phyloP scores from a whole-genome alignment of 257 asterid genomes.

The Solanum tarijense region DNA sequence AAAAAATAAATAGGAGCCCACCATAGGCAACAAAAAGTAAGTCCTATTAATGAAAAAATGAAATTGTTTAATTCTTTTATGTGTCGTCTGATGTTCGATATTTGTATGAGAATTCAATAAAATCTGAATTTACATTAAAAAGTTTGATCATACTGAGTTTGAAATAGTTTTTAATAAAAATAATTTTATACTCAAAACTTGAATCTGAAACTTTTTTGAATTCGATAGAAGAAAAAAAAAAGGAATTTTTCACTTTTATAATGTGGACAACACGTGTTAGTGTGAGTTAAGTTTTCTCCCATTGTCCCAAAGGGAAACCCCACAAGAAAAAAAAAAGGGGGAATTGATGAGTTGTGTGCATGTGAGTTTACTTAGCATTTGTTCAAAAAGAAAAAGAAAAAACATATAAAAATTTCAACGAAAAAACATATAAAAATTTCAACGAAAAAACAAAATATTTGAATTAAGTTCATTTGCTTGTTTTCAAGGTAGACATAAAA shows the following conservation, averaged over 20 bases:
- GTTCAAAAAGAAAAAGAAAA: neutral
- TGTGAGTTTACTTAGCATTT: slow-evolving; percentile 1
- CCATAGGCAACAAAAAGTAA: neutral
- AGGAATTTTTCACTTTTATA: neutral
- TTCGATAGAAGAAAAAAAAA: neutral
- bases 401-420: neutral
- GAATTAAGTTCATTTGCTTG: neutral
- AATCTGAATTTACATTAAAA: neutral
- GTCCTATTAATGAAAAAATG: neutral
- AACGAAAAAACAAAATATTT: neutral
- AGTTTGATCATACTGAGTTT: neutral
- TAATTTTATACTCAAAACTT: neutral
- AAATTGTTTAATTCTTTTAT: neutral
- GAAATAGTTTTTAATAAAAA: neutral
- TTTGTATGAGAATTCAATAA: neutral
- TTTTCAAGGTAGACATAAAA: neutral
- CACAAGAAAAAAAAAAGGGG: neutral
- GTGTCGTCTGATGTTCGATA: neutral
- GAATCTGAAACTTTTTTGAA: rapidly evolving
- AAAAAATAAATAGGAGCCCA: neutral
- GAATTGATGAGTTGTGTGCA: slow-evolving; percentile 10
- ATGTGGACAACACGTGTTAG: neutral
- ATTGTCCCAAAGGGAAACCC: neutral
- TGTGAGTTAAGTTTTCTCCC: neutral
- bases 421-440: neutral